Percentiles rank a stretch among this genome's conserved stretches.
phyloP scores from a whole-genome alignment of 1,284 basidiomycete species.

The Apiotrichum siamense region DNA sequence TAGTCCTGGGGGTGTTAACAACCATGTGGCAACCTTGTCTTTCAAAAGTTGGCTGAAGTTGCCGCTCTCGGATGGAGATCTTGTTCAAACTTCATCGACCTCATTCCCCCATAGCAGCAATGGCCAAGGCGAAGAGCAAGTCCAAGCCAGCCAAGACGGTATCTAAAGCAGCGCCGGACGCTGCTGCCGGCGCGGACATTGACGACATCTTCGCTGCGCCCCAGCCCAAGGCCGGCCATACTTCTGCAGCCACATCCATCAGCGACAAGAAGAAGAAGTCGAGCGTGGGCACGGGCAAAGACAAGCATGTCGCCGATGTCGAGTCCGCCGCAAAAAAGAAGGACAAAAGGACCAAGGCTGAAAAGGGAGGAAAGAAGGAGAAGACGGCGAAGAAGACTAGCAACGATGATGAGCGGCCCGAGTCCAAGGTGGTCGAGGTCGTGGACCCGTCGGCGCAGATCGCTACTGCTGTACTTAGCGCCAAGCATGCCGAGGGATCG shows the following conservation, averaged over 20 bases:
- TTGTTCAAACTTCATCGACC: neutral
- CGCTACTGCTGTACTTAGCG: slow-evolving; percentile 5
- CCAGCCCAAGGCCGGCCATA: slow-evolving; percentile 11
- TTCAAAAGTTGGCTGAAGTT: too few relatives aligned
- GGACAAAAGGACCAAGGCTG: slow-evolving; percentile 15
- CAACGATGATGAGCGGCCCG: slow-evolving; percentile 2
- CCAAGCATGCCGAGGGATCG: slow-evolving; percentile 11
- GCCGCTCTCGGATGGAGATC: neutral
- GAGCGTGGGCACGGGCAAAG: slow-evolving; percentile 20
- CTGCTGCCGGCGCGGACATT: slow-evolving; percentile 19
- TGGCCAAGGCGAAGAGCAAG: slow-evolving; percentile 2
- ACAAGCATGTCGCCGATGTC: slow-evolving; percentile 13
- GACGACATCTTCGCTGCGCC: slow-evolving; percentile 41
- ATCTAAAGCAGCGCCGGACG: neutral
- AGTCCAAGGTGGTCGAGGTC: slow-evolving; percentile 23
- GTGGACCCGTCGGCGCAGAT: slow-evolving; percentile 25
- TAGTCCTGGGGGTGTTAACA: too few relatives aligned
- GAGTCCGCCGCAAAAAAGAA: slow-evolving; percentile 17
- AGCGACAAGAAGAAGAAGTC: slow-evolving; percentile 20
- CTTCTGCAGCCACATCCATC: too few relatives aligned
- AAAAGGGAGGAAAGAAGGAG: slow-evolving; percentile 1
- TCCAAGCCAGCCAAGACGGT: neutral
- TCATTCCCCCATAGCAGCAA: neutral
- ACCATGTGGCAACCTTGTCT: too few relatives aligned
- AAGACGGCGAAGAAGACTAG: neutral